Base-by-base conservation (phyloP, 768 basidiomycete genomes). In the Mycena alexandri region DNA sequence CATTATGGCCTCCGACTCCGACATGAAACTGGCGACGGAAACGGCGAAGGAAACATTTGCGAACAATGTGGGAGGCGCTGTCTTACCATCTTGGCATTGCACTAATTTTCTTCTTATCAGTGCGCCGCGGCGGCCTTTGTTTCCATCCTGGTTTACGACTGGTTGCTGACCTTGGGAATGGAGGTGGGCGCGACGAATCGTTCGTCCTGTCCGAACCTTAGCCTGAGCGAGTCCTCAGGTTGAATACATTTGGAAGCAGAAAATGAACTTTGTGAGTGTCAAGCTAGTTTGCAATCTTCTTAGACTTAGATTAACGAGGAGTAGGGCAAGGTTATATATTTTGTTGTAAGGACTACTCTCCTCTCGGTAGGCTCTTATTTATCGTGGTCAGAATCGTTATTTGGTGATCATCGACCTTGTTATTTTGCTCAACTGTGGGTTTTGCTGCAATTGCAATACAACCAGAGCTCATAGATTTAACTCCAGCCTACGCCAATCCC, bases 211-310 rank as follows among this genome's bases (percentile, higher is more conserved):
- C n/a, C n/a, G n/a, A n/a, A n/a, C n/a, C n/a, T n/a, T n/a, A n/a
- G n/a, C n/a, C n/a, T n/a, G n/a, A n/a, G n/a, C n/a, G n/a, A 21
- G 12, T 11, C 50, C 25, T 29, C 13, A 52, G 50, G 25, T 52
- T 52, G 50, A 52, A 10, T 52, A 52, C 33, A 52, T 52, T 52
- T 52, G 50, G 50, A 52, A 14, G 16, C 50, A 52, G 33, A 52
- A 52, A 52, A 52, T 52, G 50, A 52, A 24, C 29, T 52, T 25
- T 8, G 50, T 52, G 9, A 52, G 50, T 52, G 8, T 52, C 24
- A 13, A 12, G 10, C 24, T 14, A 4, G 2, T 25, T 16, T 16
- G 3, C 22, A 6, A 8, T 25, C 16, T 25, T n/a, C n/a, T n/a
- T n/a, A n/a, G n/a, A n/a, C 21, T 5, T 24, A 10, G 8, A 29